Percentiles rank a stretch among this genome's conserved stretches.
Evolutionary conservation across 805 yeast species (phyloP).

Genomic region (Debaryomyces prosopidis): DNA sequence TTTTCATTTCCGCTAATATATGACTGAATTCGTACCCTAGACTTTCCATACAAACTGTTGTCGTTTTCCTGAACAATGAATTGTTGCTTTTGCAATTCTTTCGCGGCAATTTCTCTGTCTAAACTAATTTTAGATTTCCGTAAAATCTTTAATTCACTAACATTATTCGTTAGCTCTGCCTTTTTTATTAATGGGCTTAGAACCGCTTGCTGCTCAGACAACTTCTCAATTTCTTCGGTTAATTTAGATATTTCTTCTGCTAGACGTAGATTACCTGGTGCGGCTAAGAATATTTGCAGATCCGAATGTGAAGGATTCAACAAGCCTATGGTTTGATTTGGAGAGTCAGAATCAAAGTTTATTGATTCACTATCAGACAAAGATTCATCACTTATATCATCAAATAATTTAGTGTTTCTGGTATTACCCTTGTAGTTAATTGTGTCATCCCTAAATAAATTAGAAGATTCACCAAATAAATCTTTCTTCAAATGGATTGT

Average conservation of each 20-base stretch:
- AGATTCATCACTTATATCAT: conserved; percentile 33
- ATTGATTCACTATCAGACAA: conserved; percentile 34
- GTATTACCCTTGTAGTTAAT: conserved; percentile 4
- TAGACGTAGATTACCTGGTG: conserved; percentile 67
- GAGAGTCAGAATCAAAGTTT: conserved; percentile 22
- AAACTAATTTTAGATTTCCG: conserved; percentile 66
- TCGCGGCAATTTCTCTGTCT: conserved; percentile 68
- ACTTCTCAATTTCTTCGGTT: conserved; percentile 53
- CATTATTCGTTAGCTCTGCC: conserved; percentile 82
- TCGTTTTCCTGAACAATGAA: conserved; percentile 81
- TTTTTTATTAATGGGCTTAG: conserved; percentile 69
- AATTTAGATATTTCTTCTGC: conserved; percentile 67
- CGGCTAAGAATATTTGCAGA: conserved; percentile 51
- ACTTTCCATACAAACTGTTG: conserved; percentile 69
- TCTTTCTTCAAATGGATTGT: conserved; percentile 12
- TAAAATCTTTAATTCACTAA: conserved; percentile 65
- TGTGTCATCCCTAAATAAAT: conserved; percentile 30
- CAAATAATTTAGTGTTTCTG: conserved; percentile 33
- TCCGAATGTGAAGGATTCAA: conserved; percentile 10
- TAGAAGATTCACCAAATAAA: conserved; percentile 26
- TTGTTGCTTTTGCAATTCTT: conserved; percentile 77
- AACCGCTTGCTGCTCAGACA: conserved; percentile 62
- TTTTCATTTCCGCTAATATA: conserved; percentile 56
- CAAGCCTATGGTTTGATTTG: conserved; percentile 15
- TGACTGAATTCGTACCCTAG: conserved; percentile 53